Percentiles rank a stretch among this genome's conserved stretches.
Conservation (phyloP, 805 yeast species). For the Wickerhamiella brachini region DNA sequence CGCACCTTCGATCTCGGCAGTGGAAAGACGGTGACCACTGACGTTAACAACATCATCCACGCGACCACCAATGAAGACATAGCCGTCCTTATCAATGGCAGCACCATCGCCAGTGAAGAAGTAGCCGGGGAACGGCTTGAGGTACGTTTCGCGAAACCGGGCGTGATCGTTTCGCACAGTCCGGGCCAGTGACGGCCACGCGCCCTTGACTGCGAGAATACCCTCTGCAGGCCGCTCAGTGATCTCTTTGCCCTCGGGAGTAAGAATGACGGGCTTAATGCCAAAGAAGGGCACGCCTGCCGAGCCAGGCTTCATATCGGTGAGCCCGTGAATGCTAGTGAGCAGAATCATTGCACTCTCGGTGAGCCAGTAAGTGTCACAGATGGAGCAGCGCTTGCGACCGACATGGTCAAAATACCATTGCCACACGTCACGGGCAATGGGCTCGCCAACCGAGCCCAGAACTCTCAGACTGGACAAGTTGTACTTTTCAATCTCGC, state of each 20-base stretch:
- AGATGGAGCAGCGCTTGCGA: constrained; percentile 60
- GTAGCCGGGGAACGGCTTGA: constrained; percentile 67
- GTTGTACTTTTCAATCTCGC: constrained; percentile 46
- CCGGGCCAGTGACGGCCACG: constrained; percentile 84
- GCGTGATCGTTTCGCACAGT: constrained; percentile 66
- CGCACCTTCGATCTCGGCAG: constrained; percentile 80
- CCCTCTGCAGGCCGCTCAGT: constrained; percentile 65
- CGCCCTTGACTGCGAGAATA: constrained; percentile 52
- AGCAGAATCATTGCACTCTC: constrained; percentile 74
- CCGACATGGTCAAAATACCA: constrained; percentile 90
- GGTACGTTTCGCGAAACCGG: constrained; percentile 66
- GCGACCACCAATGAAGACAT: constrained; percentile 74
- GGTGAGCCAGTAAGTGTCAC: constrained; percentile 85
- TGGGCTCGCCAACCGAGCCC: constrained; percentile 95
- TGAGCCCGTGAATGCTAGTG: constrained; percentile 59
- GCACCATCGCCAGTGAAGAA: constrained; percentile 89
- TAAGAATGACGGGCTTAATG: constrained; percentile 56
- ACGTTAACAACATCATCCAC: constrained; percentile 84
- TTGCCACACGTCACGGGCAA: constrained; percentile 90
- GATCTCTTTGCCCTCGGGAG: constrained; percentile 56
- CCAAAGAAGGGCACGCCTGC: constrained; percentile 81
- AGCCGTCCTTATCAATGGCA: constrained; percentile 72
- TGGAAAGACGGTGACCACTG: constrained; percentile 76
- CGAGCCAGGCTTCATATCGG: constrained; percentile 75
- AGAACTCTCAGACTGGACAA: constrained; percentile 67